phyloP scores from a whole-genome alignment of 345 rosid species.

The Brassica rapa region DNA sequence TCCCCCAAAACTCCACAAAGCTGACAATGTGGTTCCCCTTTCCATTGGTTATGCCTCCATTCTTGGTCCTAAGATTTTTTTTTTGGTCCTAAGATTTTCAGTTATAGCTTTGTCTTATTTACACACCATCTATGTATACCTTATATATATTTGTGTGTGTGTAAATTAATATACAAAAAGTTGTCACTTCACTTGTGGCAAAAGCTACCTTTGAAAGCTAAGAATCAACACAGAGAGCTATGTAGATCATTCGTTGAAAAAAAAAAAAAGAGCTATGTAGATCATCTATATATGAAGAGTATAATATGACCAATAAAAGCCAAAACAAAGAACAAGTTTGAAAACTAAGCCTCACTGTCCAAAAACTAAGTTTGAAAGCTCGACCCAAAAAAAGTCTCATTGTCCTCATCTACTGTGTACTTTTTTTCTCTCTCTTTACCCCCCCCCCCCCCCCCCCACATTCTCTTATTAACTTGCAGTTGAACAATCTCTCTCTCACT shows the following conservation, averaged over 20 bases:
- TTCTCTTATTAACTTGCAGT: conserved; percentile 43
- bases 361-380: too few relatives aligned
- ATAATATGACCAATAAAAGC: conserved; percentile 37
- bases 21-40: conserved; percentile 44
- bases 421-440: conserved; percentile 28
- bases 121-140: not conserved
- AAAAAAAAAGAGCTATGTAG: conserved; percentile 27
- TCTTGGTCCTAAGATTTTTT: conserved; percentile 25
- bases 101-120: conserved; percentile 34
- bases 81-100: conserved; percentile 22
- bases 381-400: too few relatives aligned
- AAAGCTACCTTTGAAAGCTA: conserved; percentile 36
- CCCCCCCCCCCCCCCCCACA: conserved; percentile 29
- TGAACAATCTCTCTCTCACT: conserved; percentile 27
- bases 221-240: conserved; percentile 42
- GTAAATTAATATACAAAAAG: conserved; percentile 22
- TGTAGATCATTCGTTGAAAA: conserved; percentile 10
- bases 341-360: conserved; percentile 38
- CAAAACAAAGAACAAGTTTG: conserved; percentile 39
- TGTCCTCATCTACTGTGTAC: conserved; percentile 38
- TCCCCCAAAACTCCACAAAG: conserved; percentile 33
- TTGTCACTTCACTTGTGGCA: conserved; percentile 32
- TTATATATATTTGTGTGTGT: not conserved
- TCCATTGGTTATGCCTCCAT: conserved; percentile 37
- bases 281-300: conserved; percentile 34